Percentiles rank a stretch among this genome's conserved stretches.
Evolutionary conservation across 2,329 filamentous ascomycete genomes (phyloP).

Genomic region (Epichloe glyceriae): DNA sequence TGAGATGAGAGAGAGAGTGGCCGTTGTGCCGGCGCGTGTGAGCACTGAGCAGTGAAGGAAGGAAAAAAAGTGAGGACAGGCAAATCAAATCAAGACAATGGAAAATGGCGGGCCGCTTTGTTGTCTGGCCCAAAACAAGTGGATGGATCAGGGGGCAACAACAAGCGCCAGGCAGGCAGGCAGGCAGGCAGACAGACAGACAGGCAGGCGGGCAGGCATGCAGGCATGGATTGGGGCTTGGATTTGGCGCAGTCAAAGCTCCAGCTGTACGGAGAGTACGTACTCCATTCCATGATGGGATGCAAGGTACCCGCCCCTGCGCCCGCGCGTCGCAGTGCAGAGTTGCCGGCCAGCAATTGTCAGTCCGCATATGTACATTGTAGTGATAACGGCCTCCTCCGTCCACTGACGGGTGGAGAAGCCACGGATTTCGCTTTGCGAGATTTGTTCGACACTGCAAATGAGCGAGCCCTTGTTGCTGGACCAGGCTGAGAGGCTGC

Average conservation of each 20-base stretch:
- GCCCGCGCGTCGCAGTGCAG: background rate
- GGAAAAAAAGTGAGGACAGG: background rate
- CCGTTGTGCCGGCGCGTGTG: too few relatives aligned
- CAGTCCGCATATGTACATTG: background rate
- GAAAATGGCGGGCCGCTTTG: background rate
- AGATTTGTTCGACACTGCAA: background rate
- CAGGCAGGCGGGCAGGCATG: too few relatives aligned
- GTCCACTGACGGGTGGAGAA: background rate
- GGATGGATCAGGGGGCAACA: background rate
- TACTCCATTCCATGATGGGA: background rate
- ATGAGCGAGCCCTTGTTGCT: too few relatives aligned
- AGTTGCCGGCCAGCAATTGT: background rate
- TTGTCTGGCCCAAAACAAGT: background rate
- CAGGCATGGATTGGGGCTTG: background rate
- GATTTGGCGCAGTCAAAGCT: background rate
- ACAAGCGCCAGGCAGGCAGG: too few relatives aligned
- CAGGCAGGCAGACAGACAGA: background rate
- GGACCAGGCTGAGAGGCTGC: too few relatives aligned
- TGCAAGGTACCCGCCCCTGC: conserved; percentile 5
- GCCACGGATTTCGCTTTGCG: background rate
- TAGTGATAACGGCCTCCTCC: too few relatives aligned
- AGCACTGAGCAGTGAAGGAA: background rate
- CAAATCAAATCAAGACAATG: background rate
- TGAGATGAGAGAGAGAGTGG: too few relatives aligned
- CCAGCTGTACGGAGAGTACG: too few relatives aligned